Percentiles rank a stretch among this genome's conserved stretches.
Evolutionary conservation across 1,139 yeast species (phyloP).

Genomic region (Sporopachydermia cereana): DNA sequence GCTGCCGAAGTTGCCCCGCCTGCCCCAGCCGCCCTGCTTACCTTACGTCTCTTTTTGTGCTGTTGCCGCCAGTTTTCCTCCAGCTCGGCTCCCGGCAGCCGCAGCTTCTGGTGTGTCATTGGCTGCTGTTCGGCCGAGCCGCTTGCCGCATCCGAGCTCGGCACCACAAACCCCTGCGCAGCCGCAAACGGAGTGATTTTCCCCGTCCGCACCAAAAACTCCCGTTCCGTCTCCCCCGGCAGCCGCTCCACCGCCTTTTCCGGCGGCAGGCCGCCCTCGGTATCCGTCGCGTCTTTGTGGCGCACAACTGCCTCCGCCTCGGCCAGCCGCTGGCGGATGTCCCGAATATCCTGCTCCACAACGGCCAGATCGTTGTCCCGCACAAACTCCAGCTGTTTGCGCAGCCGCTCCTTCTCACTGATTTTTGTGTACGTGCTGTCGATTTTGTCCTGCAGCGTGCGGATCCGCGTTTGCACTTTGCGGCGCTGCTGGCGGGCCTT

Average conservation of each 20-base stretch:
- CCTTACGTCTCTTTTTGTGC: conserved; percentile 16
- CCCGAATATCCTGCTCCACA: conserved; percentile 47
- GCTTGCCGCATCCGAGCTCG: conserved; percentile 9
- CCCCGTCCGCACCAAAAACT: conserved; percentile 77
- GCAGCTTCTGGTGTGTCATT: conserved; percentile 32
- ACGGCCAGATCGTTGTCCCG: conserved; percentile 41
- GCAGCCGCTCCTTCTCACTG: conserved; percentile 46
- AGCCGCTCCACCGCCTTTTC: conserved; percentile 19
- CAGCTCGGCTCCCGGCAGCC: conserved; percentile 32
- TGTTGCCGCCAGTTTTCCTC: conserved; percentile 17
- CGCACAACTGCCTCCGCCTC: conserved; percentile 16
- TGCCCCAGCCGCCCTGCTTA: conserved; percentile 29
- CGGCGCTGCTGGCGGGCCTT: conserved; percentile 43
- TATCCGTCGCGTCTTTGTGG: conserved; percentile 16
- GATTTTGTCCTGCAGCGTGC: conserved; percentile 37
- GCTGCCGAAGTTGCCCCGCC: conserved; percentile 49
- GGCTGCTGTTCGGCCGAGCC: conserved; percentile 10
- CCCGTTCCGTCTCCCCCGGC: conserved; percentile 68
- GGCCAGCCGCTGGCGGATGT: conserved; percentile 46
- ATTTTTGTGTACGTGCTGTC: conserved; percentile 47
- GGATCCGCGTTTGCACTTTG: conserved; percentile 33
- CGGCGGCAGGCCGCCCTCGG: conserved; percentile 13
- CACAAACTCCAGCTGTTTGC: conserved; percentile 44
- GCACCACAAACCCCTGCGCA: conserved; percentile 37
- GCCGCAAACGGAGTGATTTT: conserved; percentile 90